Conservation (phyloP, 495 filamentous ascomycete genomes). For the Aspergillus baeticus region DNA sequence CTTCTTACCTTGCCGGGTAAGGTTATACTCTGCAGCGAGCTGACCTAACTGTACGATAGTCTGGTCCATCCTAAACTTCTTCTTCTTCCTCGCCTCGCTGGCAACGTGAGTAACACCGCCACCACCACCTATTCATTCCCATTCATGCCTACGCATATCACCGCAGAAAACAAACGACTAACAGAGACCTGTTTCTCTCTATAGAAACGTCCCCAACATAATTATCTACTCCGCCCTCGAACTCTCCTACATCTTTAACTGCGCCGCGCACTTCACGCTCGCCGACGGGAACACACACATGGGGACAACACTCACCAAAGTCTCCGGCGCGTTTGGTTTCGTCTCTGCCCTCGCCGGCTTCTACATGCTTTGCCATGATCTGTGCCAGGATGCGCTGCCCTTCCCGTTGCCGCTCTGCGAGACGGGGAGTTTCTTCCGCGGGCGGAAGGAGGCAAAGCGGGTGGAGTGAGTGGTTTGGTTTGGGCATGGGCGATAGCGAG, state of each 20-base stretch:
- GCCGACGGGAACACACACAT: conserved; percentile 11
- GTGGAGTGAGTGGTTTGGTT: no score
- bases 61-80: conserved; percentile 21
- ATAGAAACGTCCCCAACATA: conserved; percentile 19
- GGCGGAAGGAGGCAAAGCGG: background rate
- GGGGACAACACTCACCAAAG: conserved; percentile 6
- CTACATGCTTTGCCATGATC: conserved; percentile 14
- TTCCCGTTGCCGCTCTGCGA: conserved; percentile 12
- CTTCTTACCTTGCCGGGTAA: no score
- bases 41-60: conserved; percentile 1
- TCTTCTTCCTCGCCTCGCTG: conserved; percentile 18
- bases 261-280: conserved; percentile 12
- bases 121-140: background rate
- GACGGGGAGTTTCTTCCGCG: background rate
- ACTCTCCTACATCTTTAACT: conserved; percentile 18
- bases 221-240: conserved; percentile 16
- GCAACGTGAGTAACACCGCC: conserved; percentile 10
- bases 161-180: background rate
- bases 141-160: no score
- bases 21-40: background rate
- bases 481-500: no score
- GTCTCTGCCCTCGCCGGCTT: conserved; percentile 12
- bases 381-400: conserved; percentile 15
- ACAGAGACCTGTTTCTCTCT: background rate
- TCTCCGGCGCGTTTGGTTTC: conserved; percentile 15